Evolutionary conservation across 495 filamentous ascomycete genomes (phyloP).

Genomic region (Pyronema domesticum): DNA sequence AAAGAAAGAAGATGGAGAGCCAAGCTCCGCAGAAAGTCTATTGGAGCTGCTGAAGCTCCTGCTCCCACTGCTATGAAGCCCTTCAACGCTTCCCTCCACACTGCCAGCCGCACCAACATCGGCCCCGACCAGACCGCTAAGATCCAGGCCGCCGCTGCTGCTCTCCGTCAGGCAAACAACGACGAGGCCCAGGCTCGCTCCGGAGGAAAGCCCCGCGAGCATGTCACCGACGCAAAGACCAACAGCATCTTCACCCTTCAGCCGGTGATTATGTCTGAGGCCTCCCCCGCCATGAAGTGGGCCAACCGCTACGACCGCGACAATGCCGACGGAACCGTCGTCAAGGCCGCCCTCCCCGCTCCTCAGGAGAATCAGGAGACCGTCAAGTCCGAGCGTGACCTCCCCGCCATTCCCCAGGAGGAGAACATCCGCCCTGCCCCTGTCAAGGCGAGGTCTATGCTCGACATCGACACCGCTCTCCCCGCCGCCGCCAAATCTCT

Average conservation of each 20-base stretch:
- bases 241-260: constrained; percentile 84
- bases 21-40: constrained; percentile 21
- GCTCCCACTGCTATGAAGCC: constrained; percentile 7
- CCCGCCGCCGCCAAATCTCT: background rate
- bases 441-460: constrained; percentile 5
- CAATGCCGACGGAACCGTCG: constrained; percentile 60
- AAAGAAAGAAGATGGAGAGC: constrained; percentile 55
- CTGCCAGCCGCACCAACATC: constrained; percentile 69
- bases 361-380: constrained; percentile 13
- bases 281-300: constrained; percentile 90
- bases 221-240: constrained; percentile 33
- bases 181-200: constrained; percentile 20
- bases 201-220: constrained; percentile 21
- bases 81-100: constrained; percentile 17
- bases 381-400: constrained; percentile 15
- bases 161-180: constrained; percentile 44
- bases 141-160: constrained; percentile 75
- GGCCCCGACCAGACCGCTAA: constrained; percentile 80
- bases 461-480: too few species aligned
- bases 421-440: constrained; percentile 10
- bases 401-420: constrained; percentile 18
- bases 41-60: constrained; percentile 12
- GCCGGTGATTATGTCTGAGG: constrained; percentile 68
- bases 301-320: constrained; percentile 78
- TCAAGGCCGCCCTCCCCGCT: constrained; percentile 26